Base-by-base conservation (phyloP, 768 basidiomycete genomes). In the Leccinum imitatum region DNA sequence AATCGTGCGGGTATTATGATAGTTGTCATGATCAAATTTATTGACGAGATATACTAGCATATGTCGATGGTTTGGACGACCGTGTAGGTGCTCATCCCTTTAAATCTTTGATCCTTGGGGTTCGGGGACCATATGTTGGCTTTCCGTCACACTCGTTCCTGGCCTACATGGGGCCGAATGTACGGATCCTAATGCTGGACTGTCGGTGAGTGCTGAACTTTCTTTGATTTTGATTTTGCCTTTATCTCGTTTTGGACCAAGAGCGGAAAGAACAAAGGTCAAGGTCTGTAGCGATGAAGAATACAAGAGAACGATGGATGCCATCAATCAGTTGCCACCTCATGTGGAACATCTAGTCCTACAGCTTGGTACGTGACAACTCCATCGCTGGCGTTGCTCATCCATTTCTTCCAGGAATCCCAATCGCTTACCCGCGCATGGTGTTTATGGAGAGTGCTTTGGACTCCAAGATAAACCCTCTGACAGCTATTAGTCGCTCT, bases 391-490 rank as follows among this genome's bases (percentile, higher is more conserved):
- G n/a, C n/a, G 30, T 15, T 39, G 31, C 54, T 59, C 14, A 63
- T 50, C 33, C 11, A 23, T 13, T 39, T 39, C 46, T 54, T 44
- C 14, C 56, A 87, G 87, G 87, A 2, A 84, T 91, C 56, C 90
- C 90, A 0, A 88, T 94, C 62, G 93, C 93, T 5, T 98, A 98
- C 71, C 96, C 96, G 31, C 88, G 95, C 54, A 87, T 95, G 86
- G 90, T 91, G 2, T 95, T 96, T 72, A 76, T 97, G 63, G 96
- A 91, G 72, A 77, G 75, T 23, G 83, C 89, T 8, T 75, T 98
- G 27, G 89, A 90, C 48, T 87, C 85, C 31, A 94, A 89, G 73
- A 79, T 89, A 53, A 98, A 98, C 71, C 95, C 95, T 2, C 75
- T 98, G 48, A 83, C 89, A 39, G 82, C 86, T 4, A 78, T 98